A percentile compares a stretch with the other conserved stretches of the same genome.
Conservation (phyloP, 768 basidiomycete genomes). For the Lentinus tigrinus region DNA sequence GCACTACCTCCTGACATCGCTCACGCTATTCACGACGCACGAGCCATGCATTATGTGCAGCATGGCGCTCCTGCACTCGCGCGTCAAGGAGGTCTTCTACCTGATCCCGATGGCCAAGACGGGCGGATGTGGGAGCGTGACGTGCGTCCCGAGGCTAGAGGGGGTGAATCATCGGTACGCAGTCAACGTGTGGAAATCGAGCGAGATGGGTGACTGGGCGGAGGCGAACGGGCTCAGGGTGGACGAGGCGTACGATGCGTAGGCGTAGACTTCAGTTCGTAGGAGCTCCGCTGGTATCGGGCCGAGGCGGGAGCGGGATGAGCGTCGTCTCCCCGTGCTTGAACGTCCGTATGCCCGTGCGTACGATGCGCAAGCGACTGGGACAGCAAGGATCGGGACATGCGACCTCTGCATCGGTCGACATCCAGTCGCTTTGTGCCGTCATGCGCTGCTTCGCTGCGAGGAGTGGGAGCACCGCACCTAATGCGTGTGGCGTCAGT, state of each 20-base stretch:
- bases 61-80: constrained; percentile 93
- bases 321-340: constrained; percentile 54
- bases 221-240: constrained; percentile 2
- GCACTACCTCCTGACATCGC: constrained; percentile 85
- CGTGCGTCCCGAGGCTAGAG: constrained; percentile 75
- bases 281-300: neutral
- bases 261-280: neutral
- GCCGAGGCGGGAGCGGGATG: constrained; percentile 33
- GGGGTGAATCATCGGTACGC: constrained; percentile 89
- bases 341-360: constrained; percentile 53
- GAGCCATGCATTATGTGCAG: constrained; percentile 98
- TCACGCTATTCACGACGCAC: constrained; percentile 86
- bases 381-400: constrained; percentile 69
- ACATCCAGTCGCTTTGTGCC: constrained; percentile 64
- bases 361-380: constrained; percentile 50
- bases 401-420: constrained; percentile 61
- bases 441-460: constrained; percentile 64
- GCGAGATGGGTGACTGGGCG: constrained; percentile 1
- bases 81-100: constrained; percentile 86
- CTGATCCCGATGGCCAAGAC: constrained; percentile 71
- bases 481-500: constrained; percentile 35
- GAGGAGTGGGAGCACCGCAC: constrained; percentile 60
- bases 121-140: constrained; percentile 81
- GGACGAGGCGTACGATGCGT: constrained; percentile 11
- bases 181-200: constrained; percentile 63